A percentile compares a stretch with the other conserved stretches of the same genome.
These are phyloP conservation scores for Rhododendron simsii DNA, from an alignment of 148 eudicot genomes.

Conservation along the genomic window DNA sequence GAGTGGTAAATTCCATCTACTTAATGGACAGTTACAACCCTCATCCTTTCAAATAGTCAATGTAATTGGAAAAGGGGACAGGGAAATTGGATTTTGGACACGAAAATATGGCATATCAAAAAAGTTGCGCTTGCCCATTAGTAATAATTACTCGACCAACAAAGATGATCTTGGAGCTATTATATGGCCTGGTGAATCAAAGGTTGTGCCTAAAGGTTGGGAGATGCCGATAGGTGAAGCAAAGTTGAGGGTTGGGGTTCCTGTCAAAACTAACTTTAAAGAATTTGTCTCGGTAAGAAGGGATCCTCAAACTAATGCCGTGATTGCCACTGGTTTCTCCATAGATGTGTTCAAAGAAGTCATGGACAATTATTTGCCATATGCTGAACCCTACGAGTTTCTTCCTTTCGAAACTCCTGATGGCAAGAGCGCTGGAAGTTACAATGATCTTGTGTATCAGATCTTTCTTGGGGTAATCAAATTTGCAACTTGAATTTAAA, in stretches of 20 bases:
- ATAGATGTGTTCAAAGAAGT: conserved; percentile 48
- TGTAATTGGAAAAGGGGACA: conserved; percentile 33
- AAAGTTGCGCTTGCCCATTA: conserved; percentile 8
- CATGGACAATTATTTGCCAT: conserved; percentile 27
- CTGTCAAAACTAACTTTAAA: conserved; percentile 19
- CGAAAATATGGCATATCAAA: conserved; percentile 30
- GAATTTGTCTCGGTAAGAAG: conserved; percentile 34
- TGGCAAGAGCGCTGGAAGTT: no score
- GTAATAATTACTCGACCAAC: no score
- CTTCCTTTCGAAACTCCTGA: no score
- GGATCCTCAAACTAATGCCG: conserved; percentile 14
- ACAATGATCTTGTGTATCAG: neutral
- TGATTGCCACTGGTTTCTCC: conserved; percentile 36
- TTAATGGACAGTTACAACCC: conserved; percentile 37
- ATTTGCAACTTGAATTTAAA: neutral
- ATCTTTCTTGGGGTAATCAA: conserved; percentile 29
- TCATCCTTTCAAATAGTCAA: conserved; percentile 40
- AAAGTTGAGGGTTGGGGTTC: conserved; percentile 41
- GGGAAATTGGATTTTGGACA: conserved; percentile 52
- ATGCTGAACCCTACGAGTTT: neutral
- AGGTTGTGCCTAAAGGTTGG: conserved; percentile 52
- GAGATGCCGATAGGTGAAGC: conserved; percentile 34
- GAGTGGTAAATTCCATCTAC: conserved; percentile 46
- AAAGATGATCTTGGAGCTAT: conserved; percentile 16
- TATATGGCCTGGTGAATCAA: conserved; percentile 57